Conservation (phyloP, 208 protist genomes). For the Wallacemonas sp. region DNA sequence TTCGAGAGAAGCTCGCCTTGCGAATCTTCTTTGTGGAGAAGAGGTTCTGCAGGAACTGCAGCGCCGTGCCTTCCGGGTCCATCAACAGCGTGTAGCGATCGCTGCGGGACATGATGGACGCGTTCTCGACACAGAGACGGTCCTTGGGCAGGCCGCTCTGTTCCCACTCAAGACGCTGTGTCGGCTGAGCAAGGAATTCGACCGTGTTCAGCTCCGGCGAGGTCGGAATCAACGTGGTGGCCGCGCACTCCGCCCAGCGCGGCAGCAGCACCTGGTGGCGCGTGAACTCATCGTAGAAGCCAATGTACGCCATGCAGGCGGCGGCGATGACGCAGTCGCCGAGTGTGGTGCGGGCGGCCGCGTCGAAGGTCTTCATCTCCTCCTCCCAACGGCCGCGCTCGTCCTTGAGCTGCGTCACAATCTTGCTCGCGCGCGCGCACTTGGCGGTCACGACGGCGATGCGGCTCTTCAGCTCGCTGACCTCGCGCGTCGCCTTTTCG, state of each 20-base stretch:
- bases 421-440: constrained; percentile 90
- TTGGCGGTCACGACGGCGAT: constrained; percentile 85
- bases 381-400: constrained; percentile 96
- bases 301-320: constrained; percentile 98
- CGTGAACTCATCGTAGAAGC: constrained; percentile 98
- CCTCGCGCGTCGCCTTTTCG: constrained; percentile 93
- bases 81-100: constrained; percentile 98
- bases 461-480: constrained; percentile 89
- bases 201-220: constrained; percentile 54
- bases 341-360: constrained; percentile 90
- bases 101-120: constrained; percentile 94
- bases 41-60: constrained; percentile 91
- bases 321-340: constrained; percentile 96
- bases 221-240: constrained; percentile 50
- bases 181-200: constrained; percentile 94
- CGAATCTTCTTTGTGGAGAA: constrained; percentile 85
- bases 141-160: constrained; percentile 95
- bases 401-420: constrained; percentile 92
- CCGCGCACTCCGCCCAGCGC: constrained; percentile 85
- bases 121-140: constrained; percentile 98
- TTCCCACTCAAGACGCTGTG: constrained; percentile 95
- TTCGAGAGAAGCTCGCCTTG: constrained; percentile 96
- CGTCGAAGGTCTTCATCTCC: constrained; percentile 85
- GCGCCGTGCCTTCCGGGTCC: constrained; percentile 98
- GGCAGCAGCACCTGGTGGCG: constrained; percentile 82